Evolutionary conservation across 2,329 filamentous ascomycete genomes (phyloP).

Genomic region (Monascus ruber): DNA sequence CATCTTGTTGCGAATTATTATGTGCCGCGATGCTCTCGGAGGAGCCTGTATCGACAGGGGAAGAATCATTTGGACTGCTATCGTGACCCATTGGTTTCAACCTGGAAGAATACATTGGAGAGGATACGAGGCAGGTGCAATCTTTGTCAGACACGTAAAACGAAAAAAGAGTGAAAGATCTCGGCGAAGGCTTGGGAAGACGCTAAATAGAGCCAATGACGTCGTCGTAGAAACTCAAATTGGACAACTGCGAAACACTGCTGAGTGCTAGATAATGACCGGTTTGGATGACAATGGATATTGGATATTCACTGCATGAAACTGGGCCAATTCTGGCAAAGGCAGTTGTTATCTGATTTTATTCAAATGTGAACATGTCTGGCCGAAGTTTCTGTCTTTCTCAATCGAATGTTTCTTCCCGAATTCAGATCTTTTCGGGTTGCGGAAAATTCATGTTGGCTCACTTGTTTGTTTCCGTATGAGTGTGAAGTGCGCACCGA

Average conservation of each 20-base stretch:
- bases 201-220: not conserved
- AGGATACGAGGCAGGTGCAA: conserved; percentile 58
- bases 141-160: conserved; percentile 17
- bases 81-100: conserved; percentile 8
- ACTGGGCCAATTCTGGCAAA: not conserved
- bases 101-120: conserved; percentile 54
- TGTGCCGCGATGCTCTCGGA: conserved; percentile 10
- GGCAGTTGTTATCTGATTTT: not conserved
- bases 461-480: no score
- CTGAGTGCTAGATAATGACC: not conserved
- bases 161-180: not conserved
- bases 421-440: not conserved
- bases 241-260: not conserved
- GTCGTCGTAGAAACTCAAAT: not conserved
- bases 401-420: not conserved
- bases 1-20: conserved; percentile 4
- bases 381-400: not conserved
- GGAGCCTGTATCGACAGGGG: conserved; percentile 29
- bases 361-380: not conserved
- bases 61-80: conserved; percentile 12
- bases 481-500: no score
- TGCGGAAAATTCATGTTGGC: no score
- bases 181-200: not conserved
- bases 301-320: not conserved
- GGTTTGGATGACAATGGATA: not conserved